Evolutionary conservation across 805 yeast species (phyloP).

Genomic region (Yueomyces sinensis): DNA sequence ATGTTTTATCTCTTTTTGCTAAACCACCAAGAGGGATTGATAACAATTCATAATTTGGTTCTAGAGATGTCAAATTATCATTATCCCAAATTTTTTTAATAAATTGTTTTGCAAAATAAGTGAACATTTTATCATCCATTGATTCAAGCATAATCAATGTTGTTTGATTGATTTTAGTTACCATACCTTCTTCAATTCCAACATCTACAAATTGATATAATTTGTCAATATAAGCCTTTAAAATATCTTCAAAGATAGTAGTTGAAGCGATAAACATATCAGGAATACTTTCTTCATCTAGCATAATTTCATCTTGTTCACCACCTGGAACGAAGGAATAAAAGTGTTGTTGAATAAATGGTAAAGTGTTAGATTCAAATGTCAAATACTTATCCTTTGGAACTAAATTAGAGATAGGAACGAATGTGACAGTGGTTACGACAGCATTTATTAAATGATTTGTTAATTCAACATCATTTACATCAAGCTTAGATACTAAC

Average conservation of each 20-base stretch:
- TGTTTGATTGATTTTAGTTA: slow-evolving; percentile 30
- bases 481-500: slow-evolving; percentile 70
- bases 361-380: slow-evolving; percentile 27
- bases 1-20: slow-evolving; percentile 38
- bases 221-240: slow-evolving; percentile 41
- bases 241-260: slow-evolving; percentile 47
- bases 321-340: slow-evolving; percentile 31
- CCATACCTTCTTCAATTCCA: slow-evolving; percentile 23
- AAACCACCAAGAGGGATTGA: slow-evolving; percentile 63
- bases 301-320: slow-evolving; percentile 30
- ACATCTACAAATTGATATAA: slow-evolving; percentile 49
- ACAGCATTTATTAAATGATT: slow-evolving; percentile 53
- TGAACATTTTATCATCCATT: slow-evolving; percentile 43
- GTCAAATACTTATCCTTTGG: slow-evolving; percentile 26
- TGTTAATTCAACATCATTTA: slow-evolving; percentile 71
- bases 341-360: slow-evolving; percentile 53
- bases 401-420: slow-evolving; percentile 54
- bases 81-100: slow-evolving; percentile 28
- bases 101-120: slow-evolving; percentile 26
- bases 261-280: slow-evolving; percentile 53
- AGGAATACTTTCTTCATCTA: slow-evolving; percentile 26
- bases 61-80: slow-evolving; percentile 43
- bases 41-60: slow-evolving; percentile 46
- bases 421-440: slow-evolving; percentile 51
- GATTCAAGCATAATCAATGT: slow-evolving; percentile 42